Evolutionary conservation across 2,329 filamentous ascomycete genomes (phyloP).

Genomic region (Lachnellula suecica): DNA sequence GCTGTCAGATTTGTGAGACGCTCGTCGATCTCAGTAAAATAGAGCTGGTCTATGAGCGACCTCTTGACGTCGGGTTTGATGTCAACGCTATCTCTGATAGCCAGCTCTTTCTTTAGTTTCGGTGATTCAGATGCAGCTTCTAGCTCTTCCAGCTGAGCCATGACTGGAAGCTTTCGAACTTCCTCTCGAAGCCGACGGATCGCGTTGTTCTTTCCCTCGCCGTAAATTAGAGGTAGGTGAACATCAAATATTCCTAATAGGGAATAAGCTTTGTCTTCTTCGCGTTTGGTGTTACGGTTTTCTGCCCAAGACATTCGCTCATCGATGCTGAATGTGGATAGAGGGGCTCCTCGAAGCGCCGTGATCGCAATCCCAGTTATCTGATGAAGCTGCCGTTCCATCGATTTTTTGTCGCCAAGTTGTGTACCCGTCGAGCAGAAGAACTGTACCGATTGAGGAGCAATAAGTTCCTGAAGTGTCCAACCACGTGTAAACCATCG

Average conservation of each 20-base stretch:
- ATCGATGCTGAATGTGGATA: conserved; percentile 30
- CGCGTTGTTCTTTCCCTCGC: conserved; percentile 33
- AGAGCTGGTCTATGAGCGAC: conserved; percentile 35
- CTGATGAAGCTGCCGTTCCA: conserved; percentile 10
- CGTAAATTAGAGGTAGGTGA: conserved; percentile 43
- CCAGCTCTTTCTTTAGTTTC: conserved; percentile 7
- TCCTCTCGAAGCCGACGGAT: conserved; percentile 36
- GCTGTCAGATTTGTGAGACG: conserved; percentile 37
- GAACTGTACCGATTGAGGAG: conserved; percentile 17
- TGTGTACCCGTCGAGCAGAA: conserved; percentile 9
- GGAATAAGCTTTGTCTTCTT: conserved; percentile 39
- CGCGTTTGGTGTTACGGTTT: conserved; percentile 34
- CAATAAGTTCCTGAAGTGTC: too few species aligned
- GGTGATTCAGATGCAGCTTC: conserved; percentile 10
- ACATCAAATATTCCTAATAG: conserved; percentile 44
- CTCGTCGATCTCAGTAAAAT: conserved; percentile 40
- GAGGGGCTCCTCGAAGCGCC: conserved; percentile 12
- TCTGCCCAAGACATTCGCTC: conserved; percentile 34
- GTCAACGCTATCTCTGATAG: conserved; percentile 4
- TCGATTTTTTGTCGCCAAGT: conserved; percentile 13
- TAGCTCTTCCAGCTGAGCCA: too few species aligned
- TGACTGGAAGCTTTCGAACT: too few species aligned
- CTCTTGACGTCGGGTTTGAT: conserved; percentile 16
- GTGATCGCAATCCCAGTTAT: conserved; percentile 12
- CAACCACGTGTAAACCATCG: too few species aligned